These are phyloP conservation scores for Celoporthe dispersa DNA, from an alignment of 2,329 filamentous ascomycete genomes.

Conservation along the genomic window DNA sequence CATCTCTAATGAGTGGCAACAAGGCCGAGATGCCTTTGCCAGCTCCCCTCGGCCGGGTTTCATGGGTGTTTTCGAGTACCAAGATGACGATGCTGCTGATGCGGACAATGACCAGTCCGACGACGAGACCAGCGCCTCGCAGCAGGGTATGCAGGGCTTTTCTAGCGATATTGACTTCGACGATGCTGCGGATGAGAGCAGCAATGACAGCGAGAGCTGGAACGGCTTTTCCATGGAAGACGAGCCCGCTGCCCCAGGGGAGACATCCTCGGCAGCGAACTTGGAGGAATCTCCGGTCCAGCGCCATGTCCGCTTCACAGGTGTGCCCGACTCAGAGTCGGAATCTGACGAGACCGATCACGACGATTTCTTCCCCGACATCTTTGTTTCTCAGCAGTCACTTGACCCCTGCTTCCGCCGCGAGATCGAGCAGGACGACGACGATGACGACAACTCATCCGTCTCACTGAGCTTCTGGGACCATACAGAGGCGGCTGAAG, in stretches of 20 bases:
- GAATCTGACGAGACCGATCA: constrained; percentile 63
- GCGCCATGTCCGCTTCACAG: constrained; percentile 76
- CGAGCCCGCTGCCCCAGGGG: constrained; percentile 22
- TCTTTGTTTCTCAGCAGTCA: constrained; percentile 76
- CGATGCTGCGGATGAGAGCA: constrained; percentile 44
- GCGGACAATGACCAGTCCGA: constrained; percentile 46
- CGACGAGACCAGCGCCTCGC: constrained; percentile 44
- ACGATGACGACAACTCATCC: constrained; percentile 52
- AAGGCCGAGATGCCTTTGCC: constrained; percentile 42
- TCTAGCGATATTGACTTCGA: constrained; percentile 36
- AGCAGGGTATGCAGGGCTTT: constrained; percentile 38
- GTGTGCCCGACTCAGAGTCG: constrained; percentile 68
- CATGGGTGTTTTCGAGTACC: constrained; percentile 9
- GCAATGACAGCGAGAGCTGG: constrained; percentile 49
- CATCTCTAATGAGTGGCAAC: constrained; percentile 50
- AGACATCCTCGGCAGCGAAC: constrained; percentile 2
- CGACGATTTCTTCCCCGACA: constrained; percentile 73
- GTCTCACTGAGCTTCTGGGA: constrained; percentile 68
- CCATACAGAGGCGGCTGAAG: constrained; percentile 54
- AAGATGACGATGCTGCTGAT: constrained; percentile 41
- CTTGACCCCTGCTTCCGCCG: constrained; percentile 74
- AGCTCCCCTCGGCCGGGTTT: constrained; percentile 56
- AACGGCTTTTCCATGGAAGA: constrained; percentile 48
- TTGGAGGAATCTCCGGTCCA: constrained; percentile 38
- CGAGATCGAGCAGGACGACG: constrained; percentile 71